phyloP scores from a whole-genome alignment of 129 eudicot genomes.

The Lactuca sativa region DNA sequence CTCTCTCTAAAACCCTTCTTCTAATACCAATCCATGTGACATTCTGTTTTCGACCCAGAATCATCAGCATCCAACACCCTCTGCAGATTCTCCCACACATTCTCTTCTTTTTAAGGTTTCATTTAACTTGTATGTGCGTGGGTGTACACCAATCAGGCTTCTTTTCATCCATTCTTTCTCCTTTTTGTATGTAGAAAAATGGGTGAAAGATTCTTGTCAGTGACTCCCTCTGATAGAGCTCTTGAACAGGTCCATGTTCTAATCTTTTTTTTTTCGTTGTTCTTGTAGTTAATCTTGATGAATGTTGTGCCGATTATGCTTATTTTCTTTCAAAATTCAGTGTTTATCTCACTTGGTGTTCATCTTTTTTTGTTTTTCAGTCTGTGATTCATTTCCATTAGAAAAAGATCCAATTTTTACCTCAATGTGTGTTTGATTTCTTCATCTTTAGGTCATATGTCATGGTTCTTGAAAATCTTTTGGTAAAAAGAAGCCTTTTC shows the following conservation, averaged over 20 bases:
- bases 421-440: neutral
- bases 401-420: neutral
- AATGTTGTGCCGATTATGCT: neutral
- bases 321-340: constrained; percentile 1
- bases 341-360: neutral
- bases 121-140: neutral
- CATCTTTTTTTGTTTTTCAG: neutral
- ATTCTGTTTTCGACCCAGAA: constrained; percentile 31
- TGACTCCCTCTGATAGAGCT: constrained; percentile 53
- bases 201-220: constrained; percentile 44
- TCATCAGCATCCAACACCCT: constrained; percentile 3
- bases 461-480: constrained; percentile 4
- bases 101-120: constrained; percentile 29
- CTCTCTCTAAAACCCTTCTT: constrained; percentile 20
- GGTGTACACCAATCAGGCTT: constrained; percentile 6
- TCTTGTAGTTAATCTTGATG: neutral
- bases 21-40: constrained; percentile 4
- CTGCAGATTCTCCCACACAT: constrained; percentile 35
- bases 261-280: neutral
- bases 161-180: constrained; percentile 7
- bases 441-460: neutral
- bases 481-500: neutral
- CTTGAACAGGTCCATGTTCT: constrained; percentile 50
- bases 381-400: neutral
- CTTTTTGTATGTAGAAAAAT: constrained; percentile 32